These are phyloP conservation scores for Taphrina flavorubra DNA, from an alignment of 1,139 yeast species.

Conservation along the genomic window DNA sequence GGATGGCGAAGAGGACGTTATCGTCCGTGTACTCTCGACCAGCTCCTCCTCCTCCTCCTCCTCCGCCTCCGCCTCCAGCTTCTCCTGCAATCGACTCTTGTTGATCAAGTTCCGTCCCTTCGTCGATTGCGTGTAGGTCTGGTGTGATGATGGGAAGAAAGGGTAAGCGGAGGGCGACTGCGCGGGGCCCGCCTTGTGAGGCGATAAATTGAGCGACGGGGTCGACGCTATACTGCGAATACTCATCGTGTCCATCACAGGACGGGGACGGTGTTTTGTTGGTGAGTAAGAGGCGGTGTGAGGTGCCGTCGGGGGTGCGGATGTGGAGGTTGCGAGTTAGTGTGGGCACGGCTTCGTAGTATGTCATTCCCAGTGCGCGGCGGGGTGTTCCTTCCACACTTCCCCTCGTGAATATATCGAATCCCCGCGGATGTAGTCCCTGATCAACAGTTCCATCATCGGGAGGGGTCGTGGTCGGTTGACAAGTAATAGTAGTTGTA, in stretches of 20 bases:
- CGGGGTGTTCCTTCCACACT: too few species aligned
- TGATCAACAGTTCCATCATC: too few species aligned
- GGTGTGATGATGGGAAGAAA: too few species aligned
- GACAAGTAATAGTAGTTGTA: too few species aligned
- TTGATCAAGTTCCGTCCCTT: conserved; percentile 1
- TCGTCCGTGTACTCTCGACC: not conserved
- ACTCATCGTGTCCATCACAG: too few species aligned
- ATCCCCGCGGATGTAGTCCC: too few species aligned
- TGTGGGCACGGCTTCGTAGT: conserved; percentile 23
- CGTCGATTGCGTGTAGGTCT: not conserved
- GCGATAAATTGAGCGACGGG: conserved; percentile 22
- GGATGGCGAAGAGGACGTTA: conserved; percentile 6
- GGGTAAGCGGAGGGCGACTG: conserved; percentile 13
- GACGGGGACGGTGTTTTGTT: conserved; percentile 9
- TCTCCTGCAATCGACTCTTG: too few species aligned
- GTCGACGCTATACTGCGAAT: not conserved
- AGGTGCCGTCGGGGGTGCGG: conserved; percentile 15
- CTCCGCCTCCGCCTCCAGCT: too few species aligned
- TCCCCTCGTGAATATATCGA: too few species aligned
- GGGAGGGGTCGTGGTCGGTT: too few species aligned
- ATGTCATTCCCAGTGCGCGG: conserved; percentile 12
- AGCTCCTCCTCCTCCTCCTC: too few species aligned
- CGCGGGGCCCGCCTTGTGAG: conserved; percentile 3
- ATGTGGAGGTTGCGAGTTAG: conserved; percentile 9
- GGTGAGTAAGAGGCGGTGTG: not conserved